These are phyloP conservation scores for Penicillium sp. DNA, from an alignment of 2,329 filamentous ascomycete genomes.

Conservation along the genomic window DNA sequence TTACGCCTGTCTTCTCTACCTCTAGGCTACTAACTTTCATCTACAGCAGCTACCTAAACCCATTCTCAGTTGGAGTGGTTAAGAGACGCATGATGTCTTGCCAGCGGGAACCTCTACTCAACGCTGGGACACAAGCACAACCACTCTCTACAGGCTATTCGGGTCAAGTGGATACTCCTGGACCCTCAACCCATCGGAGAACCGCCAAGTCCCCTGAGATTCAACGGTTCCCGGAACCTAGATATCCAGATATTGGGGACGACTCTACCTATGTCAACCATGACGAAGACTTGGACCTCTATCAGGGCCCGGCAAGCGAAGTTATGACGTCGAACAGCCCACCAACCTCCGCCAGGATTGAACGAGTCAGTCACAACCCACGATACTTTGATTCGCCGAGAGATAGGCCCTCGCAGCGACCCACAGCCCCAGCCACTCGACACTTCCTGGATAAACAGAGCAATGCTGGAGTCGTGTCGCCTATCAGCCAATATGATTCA, in stretches of 20 bases:
- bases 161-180: background rate
- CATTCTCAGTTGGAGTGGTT: background rate
- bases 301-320: background rate
- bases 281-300: conserved; percentile 14
- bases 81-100: conserved; percentile 4
- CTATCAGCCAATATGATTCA: conserved; percentile 30
- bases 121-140: background rate
- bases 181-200: background rate
- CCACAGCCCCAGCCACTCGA: background rate
- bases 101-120: background rate
- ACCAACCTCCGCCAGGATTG: conserved; percentile 18
- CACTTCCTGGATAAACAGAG: conserved; percentile 38
- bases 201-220: conserved; percentile 2
- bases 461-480: conserved; percentile 34
- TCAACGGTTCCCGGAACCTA: conserved; percentile 1
- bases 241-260: conserved; percentile 3
- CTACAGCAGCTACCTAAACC: conserved; percentile 4
- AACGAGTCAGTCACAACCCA: conserved; percentile 17
- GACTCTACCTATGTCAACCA: conserved; percentile 11
- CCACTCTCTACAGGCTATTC: background rate
- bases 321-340: conserved; percentile 18
- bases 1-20: background rate
- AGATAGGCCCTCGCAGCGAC: background rate
- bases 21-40: background rate
- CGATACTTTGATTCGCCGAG: conserved; percentile 6